phyloP scores from a whole-genome alignment of 73 alveolate species.

The Breviolum minutum region DNA sequence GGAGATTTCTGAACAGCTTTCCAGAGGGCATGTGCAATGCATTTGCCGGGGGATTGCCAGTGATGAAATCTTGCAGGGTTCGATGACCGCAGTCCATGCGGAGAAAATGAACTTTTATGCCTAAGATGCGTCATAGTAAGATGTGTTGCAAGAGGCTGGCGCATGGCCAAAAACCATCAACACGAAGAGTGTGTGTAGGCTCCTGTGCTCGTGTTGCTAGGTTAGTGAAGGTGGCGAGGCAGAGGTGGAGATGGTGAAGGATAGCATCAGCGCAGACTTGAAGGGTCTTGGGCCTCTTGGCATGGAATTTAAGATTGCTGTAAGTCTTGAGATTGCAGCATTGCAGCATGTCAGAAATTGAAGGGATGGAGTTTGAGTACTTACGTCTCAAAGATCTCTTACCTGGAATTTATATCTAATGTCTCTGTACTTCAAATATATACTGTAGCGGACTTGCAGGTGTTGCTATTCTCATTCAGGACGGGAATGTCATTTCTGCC shows the following conservation, averaged over 20 bases:
- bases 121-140: too few relatives aligned
- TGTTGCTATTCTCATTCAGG: background rate
- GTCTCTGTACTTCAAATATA: background rate
- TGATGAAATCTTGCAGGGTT: background rate
- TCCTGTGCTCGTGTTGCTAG: background rate
- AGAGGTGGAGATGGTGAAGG: background rate
- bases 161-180: background rate
- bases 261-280: conserved; percentile 37
- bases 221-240: conserved; percentile 18
- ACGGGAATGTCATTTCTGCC: background rate
- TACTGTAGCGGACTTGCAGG: too few relatives aligned
- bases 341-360: background rate
- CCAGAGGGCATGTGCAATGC: background rate
- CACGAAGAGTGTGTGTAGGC: background rate
- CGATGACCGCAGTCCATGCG: too few relatives aligned
- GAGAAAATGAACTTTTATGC: too few relatives aligned
- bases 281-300: conserved; percentile 50
- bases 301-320: background rate
- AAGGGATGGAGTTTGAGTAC: background rate
- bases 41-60: background rate
- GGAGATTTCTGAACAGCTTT: background rate
- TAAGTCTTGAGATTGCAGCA: too few relatives aligned
- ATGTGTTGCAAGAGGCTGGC: too few relatives aligned
- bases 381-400: background rate
- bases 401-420: background rate